Evolutionary conservation across 164 flowering plant genomes (phyloP), one percentile per base, ranked within the genome.

Genomic region (Pachysandra terminalis): DNA sequence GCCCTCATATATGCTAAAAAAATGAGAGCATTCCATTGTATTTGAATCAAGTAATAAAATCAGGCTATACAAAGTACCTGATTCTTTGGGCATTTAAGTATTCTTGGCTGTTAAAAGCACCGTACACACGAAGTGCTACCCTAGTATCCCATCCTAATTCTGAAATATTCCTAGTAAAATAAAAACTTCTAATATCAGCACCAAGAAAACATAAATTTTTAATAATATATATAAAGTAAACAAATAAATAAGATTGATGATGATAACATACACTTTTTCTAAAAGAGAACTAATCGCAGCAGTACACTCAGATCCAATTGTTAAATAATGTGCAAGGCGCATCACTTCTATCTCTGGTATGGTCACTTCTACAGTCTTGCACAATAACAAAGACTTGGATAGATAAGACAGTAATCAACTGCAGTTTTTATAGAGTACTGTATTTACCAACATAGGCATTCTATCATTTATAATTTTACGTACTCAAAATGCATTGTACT

Each of bases 311-410:
- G 96, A 81, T 52, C 85, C 96, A 61, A 95, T 89, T 52, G 98
- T 91, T 67, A 73, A 0, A 72, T 95, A 91, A 81, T 95, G 97
- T 62, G 97, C 97, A 56, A 91, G 76, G 19, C 93, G 87, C 97
- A 91, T 91, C n/a, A 60, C 82, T 81, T 95, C 96, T 78, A 90
- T 90, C 40, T 90, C 94, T 26, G 96, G 97, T 74, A 95, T 74
- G 41, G 96, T 91, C 71, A 90, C 89, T 68, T 89, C 96, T 64
- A 90, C 77, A 62, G 80, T 85, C 98, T 95, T 78, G 41, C 57
- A 70, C 37, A 25, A 67, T 24, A 40, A 54, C 19, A 69, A 71
- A 74, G 62, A 19, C 61, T 52, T 41, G 13, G 45, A n/a, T 13
- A 68, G 35, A 67, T 78, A 59, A 78, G 78, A 63, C 61, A 64